Base-by-base conservation (phyloP, 129 eudicot species). In the Smallanthus sonchifolius region DNA sequence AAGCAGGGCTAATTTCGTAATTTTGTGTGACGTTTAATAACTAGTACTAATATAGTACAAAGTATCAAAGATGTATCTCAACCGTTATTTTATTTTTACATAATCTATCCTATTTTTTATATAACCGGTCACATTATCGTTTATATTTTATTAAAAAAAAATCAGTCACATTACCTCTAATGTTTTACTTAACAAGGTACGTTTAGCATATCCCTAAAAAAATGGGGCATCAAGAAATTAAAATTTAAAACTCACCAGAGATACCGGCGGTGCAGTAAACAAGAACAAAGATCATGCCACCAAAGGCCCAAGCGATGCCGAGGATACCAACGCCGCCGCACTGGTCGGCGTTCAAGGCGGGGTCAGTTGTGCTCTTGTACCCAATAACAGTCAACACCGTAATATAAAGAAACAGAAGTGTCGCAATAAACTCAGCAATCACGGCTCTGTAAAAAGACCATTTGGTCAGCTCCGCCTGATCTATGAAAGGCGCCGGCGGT, bases 261-360 rank as follows among this genome's bases (percentile, higher is more conserved):
- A 67, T 67, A 67, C 72, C 72, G 0, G 72, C 72, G 72, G 72
- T 67, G 55, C 72, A 67, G 20, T 67, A 67, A 67, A 67, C 72
- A 19, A 60, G 66, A 5, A 60, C 66, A 34, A 60, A 34, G 20
- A 60, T 60, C 66, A 60, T 34, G 42, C 66, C 69, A 7, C 69
- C 69, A 6, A 64, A 64, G 8, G 69, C 49, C 69, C 69, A 64
- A 9, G 69, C 69, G 5, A 64, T 64, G 5, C 69, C 69, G 28
- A 64, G 69, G 45, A 64, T 16, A 17, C 69, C 69, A 38, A 59
- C 65, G 6, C 65, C 65, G 4, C 38, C 64, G 37, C 64, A 57
- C 62, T 20, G 63, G 20, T 56, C 69, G 32, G 49, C 69, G 49
- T 64, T 64, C 15, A 64, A 64, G n/a, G 49, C 48, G 2, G 69